phyloP scores from a whole-genome alignment of 2,329 filamentous ascomycete species.

The Fusarium papillatum region DNA sequence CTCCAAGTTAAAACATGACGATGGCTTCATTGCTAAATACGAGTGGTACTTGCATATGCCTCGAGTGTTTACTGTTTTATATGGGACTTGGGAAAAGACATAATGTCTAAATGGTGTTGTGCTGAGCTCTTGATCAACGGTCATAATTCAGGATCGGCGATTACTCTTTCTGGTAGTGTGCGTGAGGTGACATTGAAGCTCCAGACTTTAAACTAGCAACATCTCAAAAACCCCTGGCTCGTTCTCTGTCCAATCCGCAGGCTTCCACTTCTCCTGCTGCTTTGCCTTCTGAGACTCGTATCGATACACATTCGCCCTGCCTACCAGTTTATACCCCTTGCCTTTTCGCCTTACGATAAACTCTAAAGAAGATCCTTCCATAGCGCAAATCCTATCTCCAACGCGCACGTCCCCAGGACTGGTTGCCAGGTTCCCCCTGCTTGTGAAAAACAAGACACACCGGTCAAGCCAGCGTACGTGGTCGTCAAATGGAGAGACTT shows the following conservation, averaged over 20 bases:
- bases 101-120: background rate
- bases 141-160: background rate
- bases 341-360: background rate
- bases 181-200: background rate
- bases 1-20: background rate
- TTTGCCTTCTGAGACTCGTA: background rate
- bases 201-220: background rate
- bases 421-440: background rate
- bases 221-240: background rate
- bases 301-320: background rate
- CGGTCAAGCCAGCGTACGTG: background rate
- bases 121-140: background rate
- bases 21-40: background rate
- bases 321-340: background rate
- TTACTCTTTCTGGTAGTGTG: background rate
- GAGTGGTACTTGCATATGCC: background rate
- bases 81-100: background rate
- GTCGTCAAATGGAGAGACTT: background rate
- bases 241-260: background rate
- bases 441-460: background rate
- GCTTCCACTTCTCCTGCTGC: background rate
- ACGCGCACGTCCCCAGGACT: background rate
- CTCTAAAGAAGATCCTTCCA: background rate
- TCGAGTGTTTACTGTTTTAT: background rate
- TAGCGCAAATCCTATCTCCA: background rate